phyloP scores from a whole-genome alignment of 306 rosid genomes.

The Senna tora region DNA sequence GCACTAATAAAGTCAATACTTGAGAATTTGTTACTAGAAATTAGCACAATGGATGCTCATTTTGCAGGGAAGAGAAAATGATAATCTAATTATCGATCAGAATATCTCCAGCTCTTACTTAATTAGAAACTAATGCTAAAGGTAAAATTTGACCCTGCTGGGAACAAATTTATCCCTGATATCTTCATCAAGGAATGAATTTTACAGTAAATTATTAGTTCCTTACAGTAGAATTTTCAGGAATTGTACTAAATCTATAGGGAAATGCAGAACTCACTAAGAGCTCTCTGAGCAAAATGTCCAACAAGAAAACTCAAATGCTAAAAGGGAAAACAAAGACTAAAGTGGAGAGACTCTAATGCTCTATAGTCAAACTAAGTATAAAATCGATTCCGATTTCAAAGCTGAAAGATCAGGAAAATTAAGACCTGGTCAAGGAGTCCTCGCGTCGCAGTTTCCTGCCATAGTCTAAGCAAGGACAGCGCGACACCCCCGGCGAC shows the following conservation, averaged over 20 bases:
- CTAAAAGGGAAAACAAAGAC: not conserved
- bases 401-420: not conserved
- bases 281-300: not conserved
- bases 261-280: not conserved
- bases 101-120: not conserved
- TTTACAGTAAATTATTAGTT: not conserved
- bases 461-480: conserved; percentile 61
- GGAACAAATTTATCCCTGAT: not conserved
- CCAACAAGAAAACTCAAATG: not conserved
- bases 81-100: not conserved
- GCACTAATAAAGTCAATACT: not conserved
- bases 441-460: conserved; percentile 67
- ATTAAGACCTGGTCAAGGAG: conserved; percentile 71
- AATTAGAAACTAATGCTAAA: too few species aligned
- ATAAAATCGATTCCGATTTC: not conserved
- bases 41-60: not conserved
- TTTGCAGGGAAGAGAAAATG: not conserved
- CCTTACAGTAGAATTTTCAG: too few species aligned
- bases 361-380: not conserved
- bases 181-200: too few species aligned
- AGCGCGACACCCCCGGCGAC: conserved; percentile 57
- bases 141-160: too few species aligned
- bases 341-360: too few species aligned
- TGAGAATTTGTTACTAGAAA: not conserved
- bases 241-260: not conserved